These are phyloP conservation scores for Melastoma malabathricum DNA, from an alignment of 345 rosid species.

Conservation along the genomic window DNA sequence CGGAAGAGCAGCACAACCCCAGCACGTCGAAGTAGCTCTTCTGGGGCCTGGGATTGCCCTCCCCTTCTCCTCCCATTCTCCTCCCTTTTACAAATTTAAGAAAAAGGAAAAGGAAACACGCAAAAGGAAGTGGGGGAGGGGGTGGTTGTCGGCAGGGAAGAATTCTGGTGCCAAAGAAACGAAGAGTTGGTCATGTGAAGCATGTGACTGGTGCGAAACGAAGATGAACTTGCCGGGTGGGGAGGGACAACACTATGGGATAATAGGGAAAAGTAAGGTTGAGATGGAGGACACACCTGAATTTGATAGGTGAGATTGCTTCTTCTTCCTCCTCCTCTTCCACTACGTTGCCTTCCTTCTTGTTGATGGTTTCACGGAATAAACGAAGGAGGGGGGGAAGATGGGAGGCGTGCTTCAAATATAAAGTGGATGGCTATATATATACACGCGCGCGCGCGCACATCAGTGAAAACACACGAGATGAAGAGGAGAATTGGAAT, in stretches of 20 bases:
- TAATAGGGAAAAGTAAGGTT: background rate
- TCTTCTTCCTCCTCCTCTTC: background rate
- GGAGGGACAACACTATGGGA: no score
- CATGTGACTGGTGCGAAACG: background rate
- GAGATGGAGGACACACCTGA: background rate
- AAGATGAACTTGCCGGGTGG: background rate
- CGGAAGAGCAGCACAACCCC: constrained; percentile 87
- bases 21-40: constrained; percentile 83
- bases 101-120: background rate
- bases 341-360: background rate
- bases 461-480: background rate
- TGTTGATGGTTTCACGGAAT: background rate
- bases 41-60: constrained; percentile 19
- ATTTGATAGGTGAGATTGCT: no score
- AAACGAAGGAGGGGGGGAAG: background rate
- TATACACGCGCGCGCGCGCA: no score
- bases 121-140: background rate
- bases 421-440: no score
- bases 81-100: background rate
- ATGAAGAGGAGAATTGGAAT: constrained; percentile 6
- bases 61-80: background rate
- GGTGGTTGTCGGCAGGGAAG: background rate
- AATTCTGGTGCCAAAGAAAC: no score
- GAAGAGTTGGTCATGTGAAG: background rate
- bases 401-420: background rate